Base-by-base conservation (phyloP, 78 protist species). In the Dictyostelium firmibasis region DNA sequence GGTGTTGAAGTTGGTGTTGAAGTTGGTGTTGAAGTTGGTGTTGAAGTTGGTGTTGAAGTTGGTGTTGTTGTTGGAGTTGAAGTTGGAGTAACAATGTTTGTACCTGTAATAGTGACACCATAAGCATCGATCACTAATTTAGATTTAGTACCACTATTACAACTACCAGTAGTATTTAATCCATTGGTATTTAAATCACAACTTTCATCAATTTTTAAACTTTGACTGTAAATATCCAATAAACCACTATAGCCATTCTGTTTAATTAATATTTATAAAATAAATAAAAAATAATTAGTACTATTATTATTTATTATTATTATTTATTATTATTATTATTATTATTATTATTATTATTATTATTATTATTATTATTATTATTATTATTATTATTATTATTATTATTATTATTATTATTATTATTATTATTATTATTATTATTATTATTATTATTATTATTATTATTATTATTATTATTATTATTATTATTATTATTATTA, bases 21-120 rank as follows among this genome's bases (percentile, higher is more conserved):
- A 4, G 87, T 6, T 20, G 87, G 41, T 38, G 79, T 74, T 29
- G 70, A 35, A 18, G 88, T 64, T 20, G 88, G 88, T 7, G 72
- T 62, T n/a, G 72, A 8, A 0, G 72, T 6, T 23, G 75, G 75
- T 10, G 75, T 64, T 10, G 75, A 8, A 8, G 75, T 10, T n/a
- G 75, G 75, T 3, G 75, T 64, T 9, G 33, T 8, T 4, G 74
- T 25, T 64, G 74, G 33, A 11, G 75, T 10, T 27, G 31, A 16
- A 2, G 75, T 3, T 23, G 3, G 23, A 67, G 33, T 27, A 27
- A 11, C 23, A 35, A 35, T 1, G 3, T 2, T 11, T n/a, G 33
- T 43, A n/a, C 27, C 31, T 7, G 57, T 77, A n/a, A 35, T 77
- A 20, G 62, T 33, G 27, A 47, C 27, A 10, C 18, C 31, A n/a